These are phyloP conservation scores for Monosporozyma yasuniensis DNA, from an alignment of 805 yeast species.

Conservation along the genomic window DNA sequence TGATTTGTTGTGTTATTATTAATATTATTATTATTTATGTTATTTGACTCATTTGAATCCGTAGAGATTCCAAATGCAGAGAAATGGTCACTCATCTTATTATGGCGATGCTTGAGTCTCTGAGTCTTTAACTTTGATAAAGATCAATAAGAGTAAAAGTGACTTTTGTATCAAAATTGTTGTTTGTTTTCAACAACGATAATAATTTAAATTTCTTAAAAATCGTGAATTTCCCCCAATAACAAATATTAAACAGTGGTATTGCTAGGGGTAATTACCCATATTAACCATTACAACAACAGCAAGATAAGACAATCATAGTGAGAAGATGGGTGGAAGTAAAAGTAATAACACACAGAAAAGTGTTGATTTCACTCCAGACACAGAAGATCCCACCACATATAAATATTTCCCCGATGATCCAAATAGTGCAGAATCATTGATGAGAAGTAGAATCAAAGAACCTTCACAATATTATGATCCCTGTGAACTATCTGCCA, in stretches of 20 bases:
- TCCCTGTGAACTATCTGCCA: conserved; percentile 85
- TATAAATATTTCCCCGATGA: conserved; percentile 60
- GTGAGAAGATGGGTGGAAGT: too few relatives aligned
- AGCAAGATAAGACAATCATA: too few relatives aligned
- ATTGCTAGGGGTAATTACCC: too few relatives aligned
- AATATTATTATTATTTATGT: not conserved
- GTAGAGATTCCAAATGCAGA: conserved; percentile 8
- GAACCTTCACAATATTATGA: conserved; percentile 81
- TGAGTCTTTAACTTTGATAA: too few relatives aligned
- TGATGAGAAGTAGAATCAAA: conserved; percentile 59
- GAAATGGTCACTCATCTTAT: not conserved
- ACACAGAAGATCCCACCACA: conserved; percentile 9
- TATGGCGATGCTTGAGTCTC: not conserved
- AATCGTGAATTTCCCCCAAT: too few relatives aligned
- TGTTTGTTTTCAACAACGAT: too few relatives aligned
- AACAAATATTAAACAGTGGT: too few relatives aligned
- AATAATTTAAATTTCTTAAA: too few relatives aligned
- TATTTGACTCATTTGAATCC: not conserved
- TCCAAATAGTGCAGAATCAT: conserved; percentile 65
- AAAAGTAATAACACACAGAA: too few relatives aligned
- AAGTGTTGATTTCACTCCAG: conserved; percentile 8
- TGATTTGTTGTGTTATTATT: conserved; percentile 1
- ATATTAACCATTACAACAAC: too few relatives aligned
- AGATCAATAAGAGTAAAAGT: too few relatives aligned
- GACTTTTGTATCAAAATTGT: too few relatives aligned